Percentiles rank a stretch among this genome's conserved stretches.
phyloP scores from a whole-genome alignment of 176 grass and related monocot species.

The Poa pratensis region DNA sequence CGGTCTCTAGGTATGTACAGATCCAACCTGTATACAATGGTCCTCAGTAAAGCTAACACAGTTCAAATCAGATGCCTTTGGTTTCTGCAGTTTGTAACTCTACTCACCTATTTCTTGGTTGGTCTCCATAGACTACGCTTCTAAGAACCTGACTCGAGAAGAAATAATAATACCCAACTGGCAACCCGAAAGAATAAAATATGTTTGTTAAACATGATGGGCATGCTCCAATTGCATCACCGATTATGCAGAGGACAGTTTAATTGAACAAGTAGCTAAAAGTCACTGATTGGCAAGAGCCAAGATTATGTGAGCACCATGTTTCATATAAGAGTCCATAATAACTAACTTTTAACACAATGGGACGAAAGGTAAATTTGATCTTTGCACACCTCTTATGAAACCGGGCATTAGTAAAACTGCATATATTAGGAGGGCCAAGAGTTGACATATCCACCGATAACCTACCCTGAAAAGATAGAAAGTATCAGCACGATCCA shows the following conservation, averaged over 20 bases:
- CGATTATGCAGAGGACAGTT: neutral
- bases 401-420: constrained; percentile 94
- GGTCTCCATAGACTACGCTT: constrained; percentile 86
- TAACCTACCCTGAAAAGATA: constrained; percentile 75
- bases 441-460: constrained; percentile 73
- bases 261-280: neutral
- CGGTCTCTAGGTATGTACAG: constrained; percentile 72
- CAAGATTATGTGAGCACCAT: neutral
- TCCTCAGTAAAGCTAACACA: constrained; percentile 24
- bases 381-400: constrained; percentile 66
- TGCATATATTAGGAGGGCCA: constrained; percentile 75
- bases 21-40: constrained; percentile 65
- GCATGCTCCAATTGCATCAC: neutral
- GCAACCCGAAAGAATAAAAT: constrained; percentile 15
- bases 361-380: neutral
- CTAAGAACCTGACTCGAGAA: constrained; percentile 85
- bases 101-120: constrained; percentile 84
- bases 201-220: neutral
- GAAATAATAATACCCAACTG: constrained; percentile 98
- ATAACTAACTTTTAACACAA: constrained; percentile 6
- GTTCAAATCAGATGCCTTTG: neutral
- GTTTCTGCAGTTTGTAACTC: neutral
- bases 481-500: neutral
- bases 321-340: neutral
- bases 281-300: neutral